Conservation (phyloP, 78 protist species). For the Salpingoeca rosetta region DNA sequence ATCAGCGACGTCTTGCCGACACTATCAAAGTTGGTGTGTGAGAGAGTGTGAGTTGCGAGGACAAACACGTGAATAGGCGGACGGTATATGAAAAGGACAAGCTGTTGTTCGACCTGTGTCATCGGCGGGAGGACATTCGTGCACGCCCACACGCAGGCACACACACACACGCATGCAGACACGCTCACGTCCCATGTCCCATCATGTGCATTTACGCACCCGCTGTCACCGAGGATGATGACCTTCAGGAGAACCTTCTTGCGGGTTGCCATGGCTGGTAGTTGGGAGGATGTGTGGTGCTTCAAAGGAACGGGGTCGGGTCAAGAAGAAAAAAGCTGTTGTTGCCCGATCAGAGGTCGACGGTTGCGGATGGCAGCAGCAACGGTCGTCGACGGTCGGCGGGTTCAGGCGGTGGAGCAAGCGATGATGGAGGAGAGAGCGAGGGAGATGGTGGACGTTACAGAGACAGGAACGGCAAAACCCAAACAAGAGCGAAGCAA, state of each 20-base stretch:
- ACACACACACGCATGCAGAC: neutral
- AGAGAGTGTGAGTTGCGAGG: neutral
- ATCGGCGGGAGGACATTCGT: too few relatives aligned
- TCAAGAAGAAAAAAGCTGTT: too few relatives aligned
- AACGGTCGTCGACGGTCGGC: too few relatives aligned
- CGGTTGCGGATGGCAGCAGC: too few relatives aligned
- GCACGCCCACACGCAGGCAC: neutral
- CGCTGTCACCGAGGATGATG: conserved; percentile 1
- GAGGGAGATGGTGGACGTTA: too few relatives aligned
- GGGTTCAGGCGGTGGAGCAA: too few relatives aligned
- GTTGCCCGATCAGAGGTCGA: too few relatives aligned
- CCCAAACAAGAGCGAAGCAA: too few relatives aligned
- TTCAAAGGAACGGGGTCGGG: too few relatives aligned
- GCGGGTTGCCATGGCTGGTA: conserved; percentile 47
- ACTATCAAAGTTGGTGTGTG: conserved; percentile 5
- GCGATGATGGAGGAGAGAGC: too few relatives aligned
- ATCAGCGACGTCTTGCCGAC: conserved; percentile 95
- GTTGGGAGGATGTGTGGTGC: neutral
- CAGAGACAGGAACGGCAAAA: too few relatives aligned
- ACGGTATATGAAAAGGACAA: neutral
- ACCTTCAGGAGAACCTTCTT: conserved; percentile 79
- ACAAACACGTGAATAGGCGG: neutral
- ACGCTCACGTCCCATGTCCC: neutral
- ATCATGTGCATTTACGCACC: neutral
- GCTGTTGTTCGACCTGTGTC: neutral